Evolutionary conservation across 495 filamentous ascomycete species (phyloP).

Genomic region (Parathielavia hyrcaniae): DNA sequence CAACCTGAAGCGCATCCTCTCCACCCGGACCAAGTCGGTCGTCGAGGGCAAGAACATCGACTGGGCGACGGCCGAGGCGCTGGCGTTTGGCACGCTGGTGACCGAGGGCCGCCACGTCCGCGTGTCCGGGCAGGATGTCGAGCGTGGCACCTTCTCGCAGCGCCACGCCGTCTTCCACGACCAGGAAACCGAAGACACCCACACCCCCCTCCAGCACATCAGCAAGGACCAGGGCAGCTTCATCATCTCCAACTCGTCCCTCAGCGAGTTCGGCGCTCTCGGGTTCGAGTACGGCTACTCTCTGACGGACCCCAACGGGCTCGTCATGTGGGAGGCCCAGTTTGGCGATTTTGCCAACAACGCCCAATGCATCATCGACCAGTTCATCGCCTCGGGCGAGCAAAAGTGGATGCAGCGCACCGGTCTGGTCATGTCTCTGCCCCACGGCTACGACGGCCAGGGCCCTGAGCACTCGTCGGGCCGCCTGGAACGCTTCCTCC

Average conservation of each 20-base stretch:
- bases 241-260: slow-evolving; percentile 92
- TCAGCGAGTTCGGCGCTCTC: slow-evolving; percentile 90
- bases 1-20: slow-evolving; percentile 94
- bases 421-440: slow-evolving; percentile 87
- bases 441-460: slow-evolving; percentile 97
- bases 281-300: slow-evolving; percentile 99
- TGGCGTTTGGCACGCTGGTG: slow-evolving; percentile 88
- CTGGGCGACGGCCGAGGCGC: slow-evolving; percentile 93
- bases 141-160: slow-evolving; percentile 99
- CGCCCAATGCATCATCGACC: slow-evolving; percentile 96
- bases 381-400: slow-evolving; percentile 96
- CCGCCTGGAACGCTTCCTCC: slow-evolving; percentile 93
- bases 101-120: slow-evolving; percentile 92
- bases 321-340: slow-evolving; percentile 99
- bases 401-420: slow-evolving; percentile 97
- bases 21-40: slow-evolving; percentile 84
- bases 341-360: slow-evolving; percentile 99
- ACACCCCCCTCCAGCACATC: slow-evolving; percentile 86
- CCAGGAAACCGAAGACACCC: slow-evolving; percentile 85
- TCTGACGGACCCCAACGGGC: slow-evolving; percentile 86
- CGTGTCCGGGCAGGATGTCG: slow-evolving; percentile 96
- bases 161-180: slow-evolving; percentile 96
- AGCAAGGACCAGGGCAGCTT: slow-evolving; percentile 86
- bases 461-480: slow-evolving; percentile 98
- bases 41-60: slow-evolving; percentile 91